Conservation (phyloP, 805 yeast genomes). For the Ogataea allantospora region DNA sequence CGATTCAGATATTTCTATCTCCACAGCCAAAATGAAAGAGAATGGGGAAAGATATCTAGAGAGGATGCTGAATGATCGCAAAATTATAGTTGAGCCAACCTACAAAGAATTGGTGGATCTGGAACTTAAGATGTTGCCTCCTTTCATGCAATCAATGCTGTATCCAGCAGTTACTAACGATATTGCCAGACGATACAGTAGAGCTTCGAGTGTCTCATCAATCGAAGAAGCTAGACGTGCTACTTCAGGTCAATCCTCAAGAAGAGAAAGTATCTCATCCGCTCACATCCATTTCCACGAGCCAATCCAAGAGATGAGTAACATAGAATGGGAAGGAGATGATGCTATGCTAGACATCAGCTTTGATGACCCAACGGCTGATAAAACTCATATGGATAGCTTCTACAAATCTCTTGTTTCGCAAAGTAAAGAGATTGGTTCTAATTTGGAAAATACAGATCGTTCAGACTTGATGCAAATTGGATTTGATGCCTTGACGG, state of each 20-base stretch:
- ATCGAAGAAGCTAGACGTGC: constrained; percentile 30
- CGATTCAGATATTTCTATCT: constrained; percentile 17
- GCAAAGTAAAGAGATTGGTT: constrained; percentile 7
- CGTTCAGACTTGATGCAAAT: constrained; percentile 14
- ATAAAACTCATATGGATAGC: neutral
- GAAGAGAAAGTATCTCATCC: constrained; percentile 16
- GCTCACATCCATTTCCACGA: constrained; percentile 13
- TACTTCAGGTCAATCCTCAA: constrained; percentile 11
- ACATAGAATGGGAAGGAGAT: constrained; percentile 17
- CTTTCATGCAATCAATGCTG: constrained; percentile 10
- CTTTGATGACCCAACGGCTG: constrained; percentile 13
- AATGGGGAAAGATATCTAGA: constrained; percentile 16
- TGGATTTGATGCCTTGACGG: constrained; percentile 14
- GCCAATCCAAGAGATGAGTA: constrained; percentile 4
- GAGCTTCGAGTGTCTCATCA: constrained; percentile 28
- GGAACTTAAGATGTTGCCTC: constrained; percentile 10
- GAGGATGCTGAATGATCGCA: constrained; percentile 8
- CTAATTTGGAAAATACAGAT: constrained; percentile 1
- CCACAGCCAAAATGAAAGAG: constrained; percentile 17
- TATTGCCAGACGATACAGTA: constrained; percentile 9
- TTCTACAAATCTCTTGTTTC: constrained; percentile 9
- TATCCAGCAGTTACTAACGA: constrained; percentile 3
- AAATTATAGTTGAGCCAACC: neutral
- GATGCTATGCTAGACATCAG: constrained; percentile 24
- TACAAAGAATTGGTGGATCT: constrained; percentile 1